These are phyloP conservation scores for Pharnaceum exiguum DNA, from an alignment of 148 eudicot species.

Conservation along the genomic window DNA sequence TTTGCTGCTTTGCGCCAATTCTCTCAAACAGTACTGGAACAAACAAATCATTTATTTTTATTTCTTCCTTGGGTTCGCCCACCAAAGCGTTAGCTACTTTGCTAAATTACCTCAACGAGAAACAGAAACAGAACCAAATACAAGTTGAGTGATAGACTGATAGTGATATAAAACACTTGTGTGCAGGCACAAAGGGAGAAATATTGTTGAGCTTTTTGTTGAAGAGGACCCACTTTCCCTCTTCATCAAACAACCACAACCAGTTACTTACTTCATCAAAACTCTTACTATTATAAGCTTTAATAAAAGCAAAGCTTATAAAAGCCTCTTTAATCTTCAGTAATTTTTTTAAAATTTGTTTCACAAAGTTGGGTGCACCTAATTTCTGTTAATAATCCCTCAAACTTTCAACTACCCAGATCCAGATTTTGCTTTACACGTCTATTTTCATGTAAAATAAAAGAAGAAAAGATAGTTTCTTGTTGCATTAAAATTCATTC, in stretches of 20 bases:
- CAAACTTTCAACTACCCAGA: conserved; percentile 25
- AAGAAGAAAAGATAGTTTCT: conserved; percentile 10
- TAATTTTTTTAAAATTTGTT: too few relatives aligned
- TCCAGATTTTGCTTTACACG: conserved; percentile 17
- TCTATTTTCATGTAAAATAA: conserved; percentile 6
- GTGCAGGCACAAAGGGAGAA: neutral
- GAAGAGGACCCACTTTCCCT: conserved; percentile 10
- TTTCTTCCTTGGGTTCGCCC: conserved; percentile 16
- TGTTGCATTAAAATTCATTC: conserved; percentile 16
- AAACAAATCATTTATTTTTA: neutral
- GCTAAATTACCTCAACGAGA: conserved; percentile 24
- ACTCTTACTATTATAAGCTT: neutral
- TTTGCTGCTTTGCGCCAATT: too few relatives aligned
- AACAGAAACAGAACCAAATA: neutral
- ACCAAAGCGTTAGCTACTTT: conserved; percentile 26
- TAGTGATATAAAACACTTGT: neutral
- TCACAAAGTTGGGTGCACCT: conserved; percentile 33
- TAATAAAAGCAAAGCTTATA: too few relatives aligned
- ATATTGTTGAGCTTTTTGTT: conserved; percentile 3
- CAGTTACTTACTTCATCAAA: conserved; percentile 16
- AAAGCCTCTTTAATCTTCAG: too few relatives aligned
- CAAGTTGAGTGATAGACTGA: neutral
- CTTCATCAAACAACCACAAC: conserved; percentile 13
- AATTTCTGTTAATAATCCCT: conserved; percentile 20
- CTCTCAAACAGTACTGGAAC: too few relatives aligned